Conservation (phyloP, 75 land plant genomes). For the Pseudotsuga menziesii region DNA sequence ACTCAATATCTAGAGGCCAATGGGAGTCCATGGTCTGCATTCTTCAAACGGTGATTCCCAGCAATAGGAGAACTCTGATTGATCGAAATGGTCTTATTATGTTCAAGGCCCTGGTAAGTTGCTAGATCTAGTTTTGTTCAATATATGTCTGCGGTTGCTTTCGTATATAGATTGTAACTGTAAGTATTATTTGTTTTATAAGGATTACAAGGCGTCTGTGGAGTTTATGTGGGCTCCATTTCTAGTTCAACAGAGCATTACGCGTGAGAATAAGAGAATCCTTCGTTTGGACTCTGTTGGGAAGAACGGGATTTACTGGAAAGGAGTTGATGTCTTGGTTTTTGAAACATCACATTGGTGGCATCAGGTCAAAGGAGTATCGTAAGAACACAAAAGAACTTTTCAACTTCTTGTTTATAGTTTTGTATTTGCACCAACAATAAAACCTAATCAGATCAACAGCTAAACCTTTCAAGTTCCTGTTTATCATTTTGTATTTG, state of each 20-base stretch:
- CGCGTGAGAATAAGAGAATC: conserved; percentile 8
- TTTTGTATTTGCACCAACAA: background rate
- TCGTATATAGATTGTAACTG: no score
- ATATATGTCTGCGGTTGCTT: no score
- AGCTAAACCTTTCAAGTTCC: no score
- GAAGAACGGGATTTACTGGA: conserved; percentile 28
- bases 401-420: background rate
- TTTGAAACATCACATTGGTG: conserved; percentile 67
- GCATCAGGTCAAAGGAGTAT: conserved; percentile 19
- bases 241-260: conserved; percentile 20
- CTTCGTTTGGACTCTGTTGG: conserved; percentile 33
- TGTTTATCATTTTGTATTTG: background rate
- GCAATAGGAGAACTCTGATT: conserved; percentile 31
- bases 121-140: conserved; percentile 3
- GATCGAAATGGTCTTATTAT: conserved; percentile 48
- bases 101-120: conserved; percentile 37
- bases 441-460: background rate
- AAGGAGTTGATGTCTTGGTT: conserved; percentile 33
- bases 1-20: conserved; percentile 47
- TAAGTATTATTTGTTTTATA: background rate
- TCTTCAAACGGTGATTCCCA: conserved; percentile 38
- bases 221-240: conserved; percentile 24
- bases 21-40: conserved; percentile 58
- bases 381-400: conserved; percentile 2
- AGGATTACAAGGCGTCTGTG: conserved; percentile 34